Base-by-base conservation (phyloP, 805 yeast genomes). In the Isabelozyma gotoi region DNA sequence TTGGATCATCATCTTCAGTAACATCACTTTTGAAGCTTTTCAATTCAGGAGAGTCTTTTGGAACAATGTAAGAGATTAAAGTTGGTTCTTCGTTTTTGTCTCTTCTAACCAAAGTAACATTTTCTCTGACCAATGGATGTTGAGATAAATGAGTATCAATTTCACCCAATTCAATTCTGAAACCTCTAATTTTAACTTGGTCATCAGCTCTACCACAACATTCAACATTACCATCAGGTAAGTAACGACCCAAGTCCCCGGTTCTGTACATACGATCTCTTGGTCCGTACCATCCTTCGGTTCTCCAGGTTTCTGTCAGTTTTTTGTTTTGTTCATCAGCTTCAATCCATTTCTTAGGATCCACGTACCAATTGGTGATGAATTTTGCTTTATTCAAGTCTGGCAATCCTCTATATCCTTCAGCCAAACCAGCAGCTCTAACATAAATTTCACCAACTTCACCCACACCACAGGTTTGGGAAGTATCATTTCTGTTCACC, bases 201-300 rank as follows among this genome's bases (percentile, higher is more conserved):
- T 92, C 98, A 69, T 94, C 99, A 19, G 99, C 99, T 64, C 99
- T 82, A 46, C 99, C 99, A 62, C 96, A 86, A 65, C 97, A 92
- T 73, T 94, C 99, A 55, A 94, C 90, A 69, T 94, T 88, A 44
- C 99, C 99, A 60, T 91, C 97, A 5, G 98, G 97, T 46, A 91
- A 72, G 63, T 95, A 94, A 55, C 99, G 82, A 42, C 99, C 99
- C 51, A 94, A 75, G 67, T 94, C 99, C 53, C 99, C 99, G 36
- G 98, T 92, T 68, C 98, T 79, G 74, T 94, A 94, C 46, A 95
- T 70, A 59, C 99, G 80, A 66, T 95, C 99, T 60, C 99, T 81
- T 54, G 97, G 96, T 0, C 98, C 98, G 36, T 79, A 65, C 96
- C 96, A 94, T 3, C 70, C 73, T 45, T 80, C 79, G 52, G 80